Percentiles rank a stretch among this genome's conserved stretches.
Conservation (phyloP, 164 flowering plant species). For the Sedum album region DNA sequence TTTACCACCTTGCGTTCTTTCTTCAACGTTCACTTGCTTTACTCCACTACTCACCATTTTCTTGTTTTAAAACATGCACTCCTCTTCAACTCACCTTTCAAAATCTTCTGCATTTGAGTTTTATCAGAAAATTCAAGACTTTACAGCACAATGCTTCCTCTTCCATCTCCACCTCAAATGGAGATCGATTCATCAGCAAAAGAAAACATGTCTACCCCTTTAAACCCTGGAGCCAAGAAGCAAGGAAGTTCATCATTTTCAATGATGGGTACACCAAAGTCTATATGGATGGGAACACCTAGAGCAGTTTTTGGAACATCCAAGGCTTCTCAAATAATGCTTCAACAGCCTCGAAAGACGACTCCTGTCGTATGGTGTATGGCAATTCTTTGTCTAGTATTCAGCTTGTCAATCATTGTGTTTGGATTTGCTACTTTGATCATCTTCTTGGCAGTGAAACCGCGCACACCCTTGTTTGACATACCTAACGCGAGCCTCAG, state of each 20-base stretch:
- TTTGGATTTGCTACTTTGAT: conserved; percentile 50
- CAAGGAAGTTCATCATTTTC: conserved; percentile 1
- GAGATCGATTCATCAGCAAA: conserved; percentile 1
- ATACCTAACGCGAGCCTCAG: conserved; percentile 45
- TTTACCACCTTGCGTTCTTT: neutral
- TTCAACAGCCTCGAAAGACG: conserved; percentile 45
- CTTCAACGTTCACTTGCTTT: neutral
- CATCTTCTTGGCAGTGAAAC: conserved; percentile 49
- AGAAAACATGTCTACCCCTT: conserved; percentile 22
- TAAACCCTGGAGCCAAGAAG: conserved; percentile 17
- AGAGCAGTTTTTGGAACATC: conserved; percentile 10
- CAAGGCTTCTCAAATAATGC: conserved; percentile 19
- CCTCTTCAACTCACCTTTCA: neutral
- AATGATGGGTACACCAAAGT: conserved; percentile 10
- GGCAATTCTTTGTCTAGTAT: conserved; percentile 47
- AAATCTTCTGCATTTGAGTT: neutral
- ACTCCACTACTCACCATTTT: conserved; percentile 2
- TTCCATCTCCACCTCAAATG: conserved; percentile 15
- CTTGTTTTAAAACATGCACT: neutral
- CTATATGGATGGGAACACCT: conserved; percentile 3
- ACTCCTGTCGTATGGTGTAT: conserved; percentile 51
- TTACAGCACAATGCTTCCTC: conserved; percentile 23
- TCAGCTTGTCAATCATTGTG: conserved; percentile 54
- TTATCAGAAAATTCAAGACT: neutral
- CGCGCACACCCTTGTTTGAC: conserved; percentile 49